A percentile compares a stretch with the other conserved stretches of the same genome.
Conservation (phyloP, 768 basidiomycete genomes). For the Pholiota microspora region DNA sequence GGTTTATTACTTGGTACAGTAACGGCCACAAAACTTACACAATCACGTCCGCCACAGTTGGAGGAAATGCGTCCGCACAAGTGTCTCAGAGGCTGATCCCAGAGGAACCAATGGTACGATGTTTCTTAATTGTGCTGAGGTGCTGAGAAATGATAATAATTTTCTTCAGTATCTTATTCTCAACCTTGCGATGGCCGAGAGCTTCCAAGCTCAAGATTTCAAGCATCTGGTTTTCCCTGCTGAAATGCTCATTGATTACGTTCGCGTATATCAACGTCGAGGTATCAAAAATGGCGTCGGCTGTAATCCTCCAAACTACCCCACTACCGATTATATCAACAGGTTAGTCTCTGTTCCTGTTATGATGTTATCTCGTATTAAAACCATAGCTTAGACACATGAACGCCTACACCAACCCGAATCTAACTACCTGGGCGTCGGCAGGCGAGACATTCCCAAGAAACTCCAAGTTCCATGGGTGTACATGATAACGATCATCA, state of each 20-base stretch:
- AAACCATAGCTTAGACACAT: conserved; percentile 32
- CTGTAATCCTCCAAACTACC: conserved; percentile 76
- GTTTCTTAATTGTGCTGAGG: conserved; percentile 1
- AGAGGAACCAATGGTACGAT: conserved; percentile 89
- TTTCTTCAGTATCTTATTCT: conserved; percentile 69
- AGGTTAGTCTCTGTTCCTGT: conserved; percentile 35
- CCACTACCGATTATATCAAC: conserved; percentile 80
- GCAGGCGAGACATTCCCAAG: conserved; percentile 77
- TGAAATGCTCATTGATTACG: conserved; percentile 85
- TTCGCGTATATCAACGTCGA: conserved; percentile 82
- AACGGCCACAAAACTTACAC: conserved; percentile 71
- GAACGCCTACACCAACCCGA: conserved; percentile 70
- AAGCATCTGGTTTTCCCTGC: conserved; percentile 73
- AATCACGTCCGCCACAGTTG: conserved; percentile 60
- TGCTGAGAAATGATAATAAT: not conserved
- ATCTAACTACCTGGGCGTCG: conserved; percentile 82
- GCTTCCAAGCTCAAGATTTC: conserved; percentile 75
- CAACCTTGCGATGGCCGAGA: conserved; percentile 78
- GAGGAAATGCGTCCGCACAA: conserved; percentile 54
- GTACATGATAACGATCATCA: conserved; percentile 23
- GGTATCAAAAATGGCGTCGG: conserved; percentile 68
- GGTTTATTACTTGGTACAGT: conserved; percentile 85
- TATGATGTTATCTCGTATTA: not conserved
- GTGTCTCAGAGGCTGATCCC: conserved; percentile 75
- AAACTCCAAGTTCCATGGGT: conserved; percentile 51